Percentiles rank a stretch among this genome's conserved stretches.
These are phyloP conservation scores for Paramecium tetraurelia DNA, from an alignment of 73 alveolate genomes.

Conservation along the genomic window DNA sequence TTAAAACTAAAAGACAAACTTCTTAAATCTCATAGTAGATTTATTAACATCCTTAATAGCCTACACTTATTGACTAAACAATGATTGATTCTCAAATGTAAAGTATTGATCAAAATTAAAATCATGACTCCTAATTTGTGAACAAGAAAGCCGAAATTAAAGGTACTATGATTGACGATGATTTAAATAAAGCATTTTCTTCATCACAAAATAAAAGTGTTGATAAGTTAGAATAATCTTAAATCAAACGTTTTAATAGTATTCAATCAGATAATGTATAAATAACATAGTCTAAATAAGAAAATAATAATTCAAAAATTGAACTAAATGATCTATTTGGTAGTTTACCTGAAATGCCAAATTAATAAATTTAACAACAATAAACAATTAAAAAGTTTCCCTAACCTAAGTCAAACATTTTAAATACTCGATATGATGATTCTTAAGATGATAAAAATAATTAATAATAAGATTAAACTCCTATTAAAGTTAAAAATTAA, in stretches of 20 bases:
- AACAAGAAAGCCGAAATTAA: not conserved
- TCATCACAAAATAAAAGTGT: not conserved
- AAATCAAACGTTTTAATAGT: not conserved
- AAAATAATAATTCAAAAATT: not conserved
- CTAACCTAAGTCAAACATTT: not conserved
- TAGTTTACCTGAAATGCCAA: not conserved
- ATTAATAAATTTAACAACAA: not conserved
- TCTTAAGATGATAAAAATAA: not conserved
- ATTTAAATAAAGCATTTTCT: not conserved
- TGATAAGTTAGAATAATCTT: not conserved
- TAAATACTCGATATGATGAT: not conserved
- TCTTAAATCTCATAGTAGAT: not conserved
- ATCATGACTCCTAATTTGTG: not conserved
- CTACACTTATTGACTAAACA: not conserved
- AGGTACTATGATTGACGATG: conserved; percentile 33
- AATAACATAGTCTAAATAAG: not conserved
- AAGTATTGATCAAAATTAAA: not conserved
- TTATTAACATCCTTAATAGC: not conserved
- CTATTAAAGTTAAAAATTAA: not conserved
- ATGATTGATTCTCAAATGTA: not conserved
- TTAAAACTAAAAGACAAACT: not conserved
- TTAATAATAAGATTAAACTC: not conserved
- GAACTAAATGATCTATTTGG: conserved; percentile 18
- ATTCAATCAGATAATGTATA: not conserved
- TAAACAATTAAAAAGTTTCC: not conserved